A percentile compares a stretch with the other conserved stretches of the same genome.
Conservation (phyloP, 2,329 filamentous ascomycete genomes). For the Cytospora piceicola region DNA sequence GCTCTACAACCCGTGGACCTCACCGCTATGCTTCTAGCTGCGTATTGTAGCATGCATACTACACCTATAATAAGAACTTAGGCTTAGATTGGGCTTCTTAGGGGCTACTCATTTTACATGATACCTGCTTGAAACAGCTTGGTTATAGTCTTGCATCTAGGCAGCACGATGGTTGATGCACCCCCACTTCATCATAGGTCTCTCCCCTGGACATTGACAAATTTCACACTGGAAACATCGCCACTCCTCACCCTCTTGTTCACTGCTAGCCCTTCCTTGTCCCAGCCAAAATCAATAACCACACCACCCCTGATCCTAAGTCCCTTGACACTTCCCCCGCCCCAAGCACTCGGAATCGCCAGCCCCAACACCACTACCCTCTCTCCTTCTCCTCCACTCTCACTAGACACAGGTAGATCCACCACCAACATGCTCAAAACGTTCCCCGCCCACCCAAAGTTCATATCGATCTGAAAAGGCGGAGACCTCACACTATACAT, state of each 20-base stretch:
- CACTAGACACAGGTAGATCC: constrained; percentile 46
- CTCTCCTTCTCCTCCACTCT: constrained; percentile 26
- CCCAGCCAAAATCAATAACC: constrained; percentile 49
- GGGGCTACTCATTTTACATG: too few species aligned
- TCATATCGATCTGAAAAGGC: constrained; percentile 64
- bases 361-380: constrained; percentile 50
- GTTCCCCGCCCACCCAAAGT: constrained; percentile 56
- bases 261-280: constrained; percentile 42
- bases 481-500: constrained; percentile 52
- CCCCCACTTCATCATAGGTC: constrained; percentile 10
- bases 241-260: constrained; percentile 24
- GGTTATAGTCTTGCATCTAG: too few species aligned
- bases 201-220: constrained; percentile 32
- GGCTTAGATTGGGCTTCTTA: too few species aligned
- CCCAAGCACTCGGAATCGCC: constrained; percentile 51
- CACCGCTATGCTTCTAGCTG: too few species aligned
- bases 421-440: constrained; percentile 56
- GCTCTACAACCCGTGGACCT: too few species aligned
- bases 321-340: constrained; percentile 47
- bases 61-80: too few species aligned
- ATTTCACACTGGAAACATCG: constrained; percentile 14
- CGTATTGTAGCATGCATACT: too few species aligned
- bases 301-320: constrained; percentile 50
- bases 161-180: too few species aligned
- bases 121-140: too few species aligned